phyloP scores from a whole-genome alignment of 805 yeast species.

The Tetrapisispora iriomotensis region DNA sequence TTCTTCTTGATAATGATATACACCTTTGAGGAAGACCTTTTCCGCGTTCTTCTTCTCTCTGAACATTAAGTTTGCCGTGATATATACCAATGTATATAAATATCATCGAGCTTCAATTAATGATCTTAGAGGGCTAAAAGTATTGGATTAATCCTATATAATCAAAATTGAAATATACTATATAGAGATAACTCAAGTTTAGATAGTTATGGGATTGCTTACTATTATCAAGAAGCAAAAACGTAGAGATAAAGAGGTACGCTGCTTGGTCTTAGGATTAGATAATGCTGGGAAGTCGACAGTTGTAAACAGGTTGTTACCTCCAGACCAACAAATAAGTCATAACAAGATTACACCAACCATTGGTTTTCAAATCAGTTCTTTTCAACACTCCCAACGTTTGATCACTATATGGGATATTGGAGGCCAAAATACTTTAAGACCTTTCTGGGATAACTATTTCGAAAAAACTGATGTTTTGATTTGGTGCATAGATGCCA shows the following conservation, averaged over 20 bases:
- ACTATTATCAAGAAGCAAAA: slow-evolving; percentile 76
- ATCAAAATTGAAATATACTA: too few species aligned
- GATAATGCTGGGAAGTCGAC: slow-evolving; percentile 93
- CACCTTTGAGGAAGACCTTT: too few species aligned
- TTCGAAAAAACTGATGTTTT: slow-evolving; percentile 72
- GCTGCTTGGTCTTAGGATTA: slow-evolving; percentile 71
- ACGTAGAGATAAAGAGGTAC: slow-evolving; percentile 63
- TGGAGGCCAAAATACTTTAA: slow-evolving; percentile 77
- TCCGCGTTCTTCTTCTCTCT: too few species aligned
- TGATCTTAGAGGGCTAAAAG: too few species aligned
- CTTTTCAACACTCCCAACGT: slow-evolving; percentile 29
- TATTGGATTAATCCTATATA: too few species aligned
- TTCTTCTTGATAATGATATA: too few species aligned
- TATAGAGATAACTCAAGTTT: too few species aligned
- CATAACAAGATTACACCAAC: slow-evolving; percentile 62
- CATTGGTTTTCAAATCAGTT: slow-evolving; percentile 76
- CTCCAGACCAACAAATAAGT: slow-evolving; percentile 30
- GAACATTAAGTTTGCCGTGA: too few species aligned
- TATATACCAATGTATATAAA: too few species aligned
- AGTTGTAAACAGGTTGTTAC: slow-evolving; percentile 49
- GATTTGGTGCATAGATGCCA: slow-evolving; percentile 78
- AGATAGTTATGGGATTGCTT: slow-evolving; percentile 85
- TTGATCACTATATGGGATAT: slow-evolving; percentile 72
- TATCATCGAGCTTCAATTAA: too few species aligned
- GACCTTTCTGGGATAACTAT: slow-evolving; percentile 91